A percentile compares a stretch with the other conserved stretches of the same genome.
phyloP scores from a whole-genome alignment of 73 alveolate genomes.

The Paramecium pentaurelia region DNA sequence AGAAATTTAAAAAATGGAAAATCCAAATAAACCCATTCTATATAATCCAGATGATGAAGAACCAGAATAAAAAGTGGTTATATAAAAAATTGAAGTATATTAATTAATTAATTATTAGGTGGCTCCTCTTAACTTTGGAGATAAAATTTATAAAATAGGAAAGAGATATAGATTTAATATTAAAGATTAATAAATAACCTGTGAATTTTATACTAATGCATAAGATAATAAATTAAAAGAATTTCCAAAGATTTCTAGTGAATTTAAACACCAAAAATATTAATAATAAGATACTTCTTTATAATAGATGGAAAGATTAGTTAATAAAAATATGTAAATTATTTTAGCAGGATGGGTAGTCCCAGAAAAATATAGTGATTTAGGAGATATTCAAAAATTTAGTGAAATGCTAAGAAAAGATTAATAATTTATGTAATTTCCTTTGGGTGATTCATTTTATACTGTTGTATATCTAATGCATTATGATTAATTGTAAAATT shows the following conservation, averaged over 20 bases:
- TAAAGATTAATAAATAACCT: background rate
- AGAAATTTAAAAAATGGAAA: background rate
- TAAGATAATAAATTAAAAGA: background rate
- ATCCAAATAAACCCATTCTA: background rate
- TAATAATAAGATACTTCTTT: background rate
- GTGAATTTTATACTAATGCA: background rate
- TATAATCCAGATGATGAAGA: constrained; percentile 39
- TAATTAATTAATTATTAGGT: background rate
- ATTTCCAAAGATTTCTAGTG: background rate
- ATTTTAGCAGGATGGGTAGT: constrained; percentile 12
- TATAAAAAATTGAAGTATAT: background rate
- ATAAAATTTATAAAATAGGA: background rate
- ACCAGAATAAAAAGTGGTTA: background rate
- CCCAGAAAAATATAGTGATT: constrained; percentile 2
- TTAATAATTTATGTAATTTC: background rate
- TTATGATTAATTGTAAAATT: background rate
- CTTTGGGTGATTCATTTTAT: background rate
- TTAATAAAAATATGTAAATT: background rate
- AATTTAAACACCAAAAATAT: background rate
- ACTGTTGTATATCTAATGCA: background rate
- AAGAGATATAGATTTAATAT: background rate
- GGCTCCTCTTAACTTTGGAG: background rate
- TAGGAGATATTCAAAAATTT: background rate
- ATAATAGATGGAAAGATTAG: background rate
- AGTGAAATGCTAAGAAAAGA: background rate